These are phyloP conservation scores for Phoma sp. DNA, from an alignment of 2,329 filamentous ascomycete genomes.

Conservation along the genomic window DNA sequence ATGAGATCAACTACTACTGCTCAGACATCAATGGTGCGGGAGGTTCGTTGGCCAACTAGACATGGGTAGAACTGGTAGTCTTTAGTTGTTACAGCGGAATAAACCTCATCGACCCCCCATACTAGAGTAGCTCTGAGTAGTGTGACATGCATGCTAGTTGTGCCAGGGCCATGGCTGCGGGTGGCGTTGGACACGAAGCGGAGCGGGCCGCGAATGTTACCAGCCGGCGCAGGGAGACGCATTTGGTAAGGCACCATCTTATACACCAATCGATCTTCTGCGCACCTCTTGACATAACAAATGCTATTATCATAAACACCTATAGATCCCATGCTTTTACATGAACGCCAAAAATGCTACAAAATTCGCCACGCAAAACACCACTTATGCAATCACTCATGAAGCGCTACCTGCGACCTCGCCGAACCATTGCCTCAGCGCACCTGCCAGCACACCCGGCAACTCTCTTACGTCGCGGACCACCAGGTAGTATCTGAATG, in stretches of 20 bases:
- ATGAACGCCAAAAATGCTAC: background rate
- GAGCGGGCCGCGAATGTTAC: background rate
- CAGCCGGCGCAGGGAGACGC: background rate
- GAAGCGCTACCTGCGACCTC: constrained; percentile 61
- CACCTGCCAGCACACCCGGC: constrained; percentile 82
- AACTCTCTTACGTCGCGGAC: constrained; percentile 91
- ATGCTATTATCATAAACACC: background rate
- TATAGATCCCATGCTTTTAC: background rate
- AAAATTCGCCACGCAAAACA: background rate
- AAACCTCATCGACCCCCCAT: too few species aligned
- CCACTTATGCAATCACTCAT: constrained; percentile 2
- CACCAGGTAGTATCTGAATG: constrained; percentile 95
- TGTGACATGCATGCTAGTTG: too few species aligned
- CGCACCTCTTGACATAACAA: too few species aligned
- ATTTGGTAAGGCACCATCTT: background rate
- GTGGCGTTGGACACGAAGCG: background rate
- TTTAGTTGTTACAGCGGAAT: too few species aligned
- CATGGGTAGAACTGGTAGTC: background rate
- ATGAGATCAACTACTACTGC: constrained; percentile 39
- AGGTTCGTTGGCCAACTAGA: constrained; percentile 17
- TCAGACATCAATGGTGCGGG: constrained; percentile 24
- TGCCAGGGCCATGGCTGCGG: background rate
- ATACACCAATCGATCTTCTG: background rate
- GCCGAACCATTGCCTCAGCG: constrained; percentile 95
- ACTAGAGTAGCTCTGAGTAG: too few species aligned